Base-by-base conservation (phyloP, 768 basidiomycete genomes). In the Pluteus cervinus region DNA sequence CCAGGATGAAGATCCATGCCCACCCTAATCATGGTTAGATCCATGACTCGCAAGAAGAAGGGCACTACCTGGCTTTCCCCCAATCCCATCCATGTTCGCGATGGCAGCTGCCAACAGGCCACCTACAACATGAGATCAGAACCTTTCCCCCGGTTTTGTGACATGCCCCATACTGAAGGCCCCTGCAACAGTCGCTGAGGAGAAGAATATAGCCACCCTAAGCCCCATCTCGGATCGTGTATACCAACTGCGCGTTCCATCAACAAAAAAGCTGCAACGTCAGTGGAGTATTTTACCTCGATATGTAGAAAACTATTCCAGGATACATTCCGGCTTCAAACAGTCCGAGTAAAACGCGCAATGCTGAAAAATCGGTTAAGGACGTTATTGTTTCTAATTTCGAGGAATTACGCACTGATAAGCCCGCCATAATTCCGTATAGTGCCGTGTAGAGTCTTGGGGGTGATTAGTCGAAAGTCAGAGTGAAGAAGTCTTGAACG, bases 1-100 rank as follows among this genome's bases (percentile, higher is more conserved):
- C 83, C 4, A 87, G 52, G 40, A 86, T 83, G 52, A 83, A 83
- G 41, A 81, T 79, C 80, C 78, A 82, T 6, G 75, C 70, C 79
- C 78, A 79, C 8, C 69, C 64, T 66, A 26, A 4, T 29, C 6
- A 10, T 14, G 23, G 7, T 38, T 11, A 28, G 32, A 14, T 18
- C 34, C 38, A 25, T 12, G 6, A 26, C 12, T 36, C 28, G 31
- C 7, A 17, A 16, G 33, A n/a, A 16, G n/a, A 24, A 14, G 4
- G 71, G 45, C 40, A 62, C 59, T 62, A 51, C 73, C 78, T 28
- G 75, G 60, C 48, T 68, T 74, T 25, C 76, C 76, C 1, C 73
- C 81, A 24, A 82, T 48, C 7, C 81, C 81, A 48, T 81, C 62
- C 81, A 86, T 80, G 24, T 83, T 81, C 3, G 69, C 68, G 24